Evolutionary conservation across 1,139 yeast species (phyloP).

Genomic region (Pichia sorboxylosa): DNA sequence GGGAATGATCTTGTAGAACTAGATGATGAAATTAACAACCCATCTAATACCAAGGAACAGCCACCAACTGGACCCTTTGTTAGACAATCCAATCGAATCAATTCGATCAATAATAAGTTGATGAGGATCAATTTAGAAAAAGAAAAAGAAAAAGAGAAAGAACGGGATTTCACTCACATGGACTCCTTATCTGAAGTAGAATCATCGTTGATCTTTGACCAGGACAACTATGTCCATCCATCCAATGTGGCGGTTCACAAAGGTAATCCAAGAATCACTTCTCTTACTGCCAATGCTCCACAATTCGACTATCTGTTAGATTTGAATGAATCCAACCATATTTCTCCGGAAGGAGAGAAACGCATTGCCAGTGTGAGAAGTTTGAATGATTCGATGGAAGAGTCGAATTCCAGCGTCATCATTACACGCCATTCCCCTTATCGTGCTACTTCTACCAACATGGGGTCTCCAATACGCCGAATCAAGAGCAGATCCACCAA

Average conservation of each 20-base stretch:
- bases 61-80: conserved; percentile 4
- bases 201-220: conserved; percentile 8
- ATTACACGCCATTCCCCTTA: conserved; percentile 2
- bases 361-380: too few species aligned
- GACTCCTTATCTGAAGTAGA: conserved; percentile 10
- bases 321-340: too few species aligned
- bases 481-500: too few species aligned
- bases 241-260: conserved; percentile 1
- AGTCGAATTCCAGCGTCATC: conserved; percentile 6
- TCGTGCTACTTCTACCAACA: neutral
- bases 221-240: conserved; percentile 5
- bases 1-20: too few species aligned
- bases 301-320: neutral
- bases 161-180: neutral
- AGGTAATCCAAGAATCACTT: neutral
- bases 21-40: neutral
- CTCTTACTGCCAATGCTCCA: neutral
- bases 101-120: conserved; percentile 12
- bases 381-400: conserved; percentile 3
- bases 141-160: neutral
- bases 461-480: too few species aligned
- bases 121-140: conserved; percentile 10
- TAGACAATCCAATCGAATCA: conserved; percentile 10
- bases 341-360: too few species aligned
- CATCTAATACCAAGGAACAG: neutral